Evolutionary conservation across 768 basidiomycete genomes (phyloP).

Genomic region (Collybiopsis luxurians): DNA sequence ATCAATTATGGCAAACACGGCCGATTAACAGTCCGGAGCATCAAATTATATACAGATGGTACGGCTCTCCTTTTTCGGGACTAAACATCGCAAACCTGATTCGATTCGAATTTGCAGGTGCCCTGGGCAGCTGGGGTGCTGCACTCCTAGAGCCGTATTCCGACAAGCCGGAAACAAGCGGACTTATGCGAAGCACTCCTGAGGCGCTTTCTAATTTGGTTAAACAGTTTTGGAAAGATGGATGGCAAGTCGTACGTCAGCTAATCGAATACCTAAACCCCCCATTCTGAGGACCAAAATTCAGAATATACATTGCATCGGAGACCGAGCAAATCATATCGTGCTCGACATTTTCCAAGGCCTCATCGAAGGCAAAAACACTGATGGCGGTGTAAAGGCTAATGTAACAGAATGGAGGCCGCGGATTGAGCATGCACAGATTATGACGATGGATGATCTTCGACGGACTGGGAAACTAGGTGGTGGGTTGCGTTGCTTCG

Average conservation of each 20-base stretch:
- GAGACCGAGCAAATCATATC: slow-evolving; percentile 83
- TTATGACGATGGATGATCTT: slow-evolving; percentile 71
- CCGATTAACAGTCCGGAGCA: slow-evolving; percentile 56
- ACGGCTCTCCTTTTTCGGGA: slow-evolving; percentile 2
- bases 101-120: slow-evolving; percentile 43
- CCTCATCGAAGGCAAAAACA: slow-evolving; percentile 38
- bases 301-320: slow-evolving; percentile 87
- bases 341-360: slow-evolving; percentile 83
- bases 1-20: slow-evolving; percentile 54
- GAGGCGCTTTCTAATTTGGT: slow-evolving; percentile 53
- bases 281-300: not conserved
- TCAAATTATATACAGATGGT: slow-evolving; percentile 83
- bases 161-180: slow-evolving; percentile 69
- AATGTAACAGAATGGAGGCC: slow-evolving; percentile 57
- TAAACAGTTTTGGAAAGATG: slow-evolving; percentile 63
- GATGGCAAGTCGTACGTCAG: slow-evolving; percentile 78
- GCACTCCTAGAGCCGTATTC: slow-evolving; percentile 84
- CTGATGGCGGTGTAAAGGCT: slow-evolving; percentile 15
- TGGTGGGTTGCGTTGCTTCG: slow-evolving; percentile 41
- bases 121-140: slow-evolving; percentile 90
- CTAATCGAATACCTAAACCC: not conserved
- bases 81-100: not conserved
- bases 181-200: slow-evolving; percentile 63
- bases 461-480: slow-evolving; percentile 68
- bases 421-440: slow-evolving; percentile 92